Base-by-base conservation (phyloP, 2,329 filamentous ascomycete genomes). In the Colletotrichum sp. region DNA sequence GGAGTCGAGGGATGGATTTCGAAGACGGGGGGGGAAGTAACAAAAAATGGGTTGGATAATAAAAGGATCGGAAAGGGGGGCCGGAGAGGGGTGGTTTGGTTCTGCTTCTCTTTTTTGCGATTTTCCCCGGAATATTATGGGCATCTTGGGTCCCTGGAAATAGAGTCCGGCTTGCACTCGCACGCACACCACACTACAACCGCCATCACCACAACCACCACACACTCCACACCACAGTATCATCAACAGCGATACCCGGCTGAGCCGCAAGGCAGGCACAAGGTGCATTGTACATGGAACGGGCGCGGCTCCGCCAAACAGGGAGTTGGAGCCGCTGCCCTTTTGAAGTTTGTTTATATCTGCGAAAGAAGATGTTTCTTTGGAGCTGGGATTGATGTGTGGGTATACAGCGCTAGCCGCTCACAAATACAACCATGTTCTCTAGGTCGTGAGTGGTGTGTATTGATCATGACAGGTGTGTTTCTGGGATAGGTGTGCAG, bases 211-310 rank as follows among this genome's bases (percentile, higher is more conserved):
- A 43, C n/a, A 6, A 48, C 43, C 43, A n/a, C 43, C 18, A 21
- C 28, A 61, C 28, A 74, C 34, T 30, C 30, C 34, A 74, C 48
- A 71, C 67, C 36, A 63, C 69, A 75, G 74, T 74, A 67, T 74
- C 75, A 77, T 77, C 72, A 76, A 67, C 43, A 77, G 72, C 73
- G 72, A 77, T 72, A 76, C 73, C 67, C 64, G 67, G 68, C 73
- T 24, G 24, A 28, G 59, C 72, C 72, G 57, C 59, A 63, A 74
- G 72, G 67, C 21, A 12, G 30, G 64, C 48, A 64, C 57, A 63
- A 34, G 72, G 68, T 77, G 67, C 64, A 77, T 72, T 76, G 68
- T 77, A 66, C 30, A 72, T 77, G 39, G 43, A 26, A 34, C 12
- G 13, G 24, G 55, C 55, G 13, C 21, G 43, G 21, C n/a, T 61